A percentile compares a stretch with the other conserved stretches of the same genome.
Conservation (phyloP, 176 grass and related monocot species). For the Cocos nucifera region DNA sequence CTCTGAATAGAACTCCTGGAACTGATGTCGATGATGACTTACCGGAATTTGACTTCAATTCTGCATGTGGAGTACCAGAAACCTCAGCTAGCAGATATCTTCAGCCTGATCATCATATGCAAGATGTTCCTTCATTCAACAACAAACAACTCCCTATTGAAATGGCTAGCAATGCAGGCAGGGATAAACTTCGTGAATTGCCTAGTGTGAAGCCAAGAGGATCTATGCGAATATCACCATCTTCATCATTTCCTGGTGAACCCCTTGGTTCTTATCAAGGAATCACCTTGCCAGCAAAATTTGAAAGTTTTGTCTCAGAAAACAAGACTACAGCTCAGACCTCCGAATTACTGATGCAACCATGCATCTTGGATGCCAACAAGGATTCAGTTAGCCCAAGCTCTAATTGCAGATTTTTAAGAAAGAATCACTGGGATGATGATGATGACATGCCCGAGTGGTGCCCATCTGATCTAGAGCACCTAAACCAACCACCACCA, state of each 20-base stretch:
- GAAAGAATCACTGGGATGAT: slow-evolving; percentile 13
- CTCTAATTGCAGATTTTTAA: background rate
- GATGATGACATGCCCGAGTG: slow-evolving; percentile 26
- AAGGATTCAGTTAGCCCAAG: background rate
- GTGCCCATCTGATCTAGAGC: slow-evolving; percentile 8
- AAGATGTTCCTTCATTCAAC: background rate
- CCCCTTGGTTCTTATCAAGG: background rate
- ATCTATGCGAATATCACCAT: background rate
- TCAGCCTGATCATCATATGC: background rate
- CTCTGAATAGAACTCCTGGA: background rate
- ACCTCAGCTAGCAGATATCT: background rate
- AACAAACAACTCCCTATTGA: background rate
- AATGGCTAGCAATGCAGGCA: background rate
- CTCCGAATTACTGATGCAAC: no score
- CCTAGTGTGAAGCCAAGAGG: background rate
- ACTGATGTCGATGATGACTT: slow-evolving; percentile 16
- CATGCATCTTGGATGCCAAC: background rate
- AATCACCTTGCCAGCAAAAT: background rate
- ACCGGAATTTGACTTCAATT: slow-evolving; percentile 22
- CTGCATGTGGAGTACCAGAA: background rate
- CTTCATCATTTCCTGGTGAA: background rate
- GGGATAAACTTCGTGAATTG: background rate
- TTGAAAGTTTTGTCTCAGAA: background rate
- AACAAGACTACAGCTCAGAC: no score
- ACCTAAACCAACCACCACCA: background rate